phyloP scores from a whole-genome alignment of 768 basidiomycete genomes.

The Phlebiopsis flavidoalba region DNA sequence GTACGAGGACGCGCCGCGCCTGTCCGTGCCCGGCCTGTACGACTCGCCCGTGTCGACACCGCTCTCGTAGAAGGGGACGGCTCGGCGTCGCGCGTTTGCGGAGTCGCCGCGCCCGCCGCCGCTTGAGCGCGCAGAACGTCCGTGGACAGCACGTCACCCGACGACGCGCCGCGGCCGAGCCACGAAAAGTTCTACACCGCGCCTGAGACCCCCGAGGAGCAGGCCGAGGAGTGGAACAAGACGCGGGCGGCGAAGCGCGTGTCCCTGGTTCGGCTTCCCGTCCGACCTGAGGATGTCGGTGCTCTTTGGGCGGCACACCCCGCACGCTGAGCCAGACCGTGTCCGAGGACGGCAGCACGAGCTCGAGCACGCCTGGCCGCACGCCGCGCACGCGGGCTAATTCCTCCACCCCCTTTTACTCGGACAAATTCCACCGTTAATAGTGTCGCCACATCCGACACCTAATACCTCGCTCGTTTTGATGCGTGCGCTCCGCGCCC shows the following conservation, averaged over 20 bases:
- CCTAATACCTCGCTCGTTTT: slow-evolving; percentile 7
- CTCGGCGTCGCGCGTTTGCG: background rate
- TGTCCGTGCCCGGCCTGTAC: background rate
- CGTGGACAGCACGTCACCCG: slow-evolving; percentile 14
- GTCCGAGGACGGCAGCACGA: slow-evolving; percentile 15
- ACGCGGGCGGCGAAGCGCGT: slow-evolving; percentile 84
- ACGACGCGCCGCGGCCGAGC: slow-evolving; percentile 6
- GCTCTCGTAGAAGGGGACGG: background rate
- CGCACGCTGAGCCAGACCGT: slow-evolving; percentile 14
- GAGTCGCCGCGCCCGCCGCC: slow-evolving; percentile 14
- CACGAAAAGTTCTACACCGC: slow-evolving; percentile 46
- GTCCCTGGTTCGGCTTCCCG: slow-evolving; percentile 69
- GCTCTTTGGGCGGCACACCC: slow-evolving; percentile 21
- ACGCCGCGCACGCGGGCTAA: slow-evolving; percentile 6
- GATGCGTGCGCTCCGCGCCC: background rate
- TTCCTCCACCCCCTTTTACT: slow-evolving; percentile 9
- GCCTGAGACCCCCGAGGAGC: slow-evolving; percentile 49
- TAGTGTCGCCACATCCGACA: slow-evolving; percentile 17
- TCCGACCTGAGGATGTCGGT: slow-evolving; percentile 38
- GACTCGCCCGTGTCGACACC: background rate
- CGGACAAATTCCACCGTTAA: slow-evolving; percentile 14
- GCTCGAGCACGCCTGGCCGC: slow-evolving; percentile 1
- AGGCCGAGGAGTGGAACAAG: slow-evolving; percentile 87
- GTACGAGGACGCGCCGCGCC: background rate
- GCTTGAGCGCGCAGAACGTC: slow-evolving; percentile 17